A percentile compares a stretch with the other conserved stretches of the same genome.
Conservation (phyloP, 2,329 filamentous ascomycete species). For the Xylaria sp. region DNA sequence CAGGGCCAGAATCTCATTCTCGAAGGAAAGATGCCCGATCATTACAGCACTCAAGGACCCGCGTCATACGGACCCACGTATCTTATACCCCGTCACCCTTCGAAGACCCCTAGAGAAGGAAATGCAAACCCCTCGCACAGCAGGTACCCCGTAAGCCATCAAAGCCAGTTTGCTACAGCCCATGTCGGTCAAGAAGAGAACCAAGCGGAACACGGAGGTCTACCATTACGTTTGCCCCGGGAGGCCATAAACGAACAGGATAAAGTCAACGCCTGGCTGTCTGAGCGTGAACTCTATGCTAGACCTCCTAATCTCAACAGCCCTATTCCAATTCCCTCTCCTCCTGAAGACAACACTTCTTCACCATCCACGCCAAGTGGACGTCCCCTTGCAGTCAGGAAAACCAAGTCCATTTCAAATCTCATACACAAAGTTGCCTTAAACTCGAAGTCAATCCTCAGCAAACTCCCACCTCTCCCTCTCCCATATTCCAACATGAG, state of each 20-base stretch:
- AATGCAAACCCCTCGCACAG: constrained; percentile 19
- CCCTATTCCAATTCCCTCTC: constrained; percentile 3
- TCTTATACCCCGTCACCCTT: constrained; percentile 23
- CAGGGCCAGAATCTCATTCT: neutral
- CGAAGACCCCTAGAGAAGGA: neutral
- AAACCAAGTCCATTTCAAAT: constrained; percentile 31
- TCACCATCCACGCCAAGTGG: constrained; percentile 27
- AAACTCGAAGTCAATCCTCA: constrained; percentile 19
- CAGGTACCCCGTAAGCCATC: constrained; percentile 6
- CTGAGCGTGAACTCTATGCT: neutral
- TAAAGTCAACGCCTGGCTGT: constrained; percentile 28
- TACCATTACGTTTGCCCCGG: constrained; percentile 21
- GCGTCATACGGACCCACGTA: neutral
- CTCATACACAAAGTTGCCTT: constrained; percentile 23
- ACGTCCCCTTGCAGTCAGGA: constrained; percentile 11
- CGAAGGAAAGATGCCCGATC: constrained; percentile 11
- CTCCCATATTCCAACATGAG: constrained; percentile 2
- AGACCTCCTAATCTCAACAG: neutral
- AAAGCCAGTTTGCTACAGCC: constrained; percentile 7
- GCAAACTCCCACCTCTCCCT: neutral
- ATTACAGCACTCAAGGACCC: neutral
- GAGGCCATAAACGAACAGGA: constrained; percentile 16
- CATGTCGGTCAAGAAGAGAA: constrained; percentile 12
- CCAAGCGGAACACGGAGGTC: constrained; percentile 13
- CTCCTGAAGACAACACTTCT: neutral